These are phyloP conservation scores for Epichloe sibirici DNA, from an alignment of 2,329 filamentous ascomycete genomes.

Conservation along the genomic window DNA sequence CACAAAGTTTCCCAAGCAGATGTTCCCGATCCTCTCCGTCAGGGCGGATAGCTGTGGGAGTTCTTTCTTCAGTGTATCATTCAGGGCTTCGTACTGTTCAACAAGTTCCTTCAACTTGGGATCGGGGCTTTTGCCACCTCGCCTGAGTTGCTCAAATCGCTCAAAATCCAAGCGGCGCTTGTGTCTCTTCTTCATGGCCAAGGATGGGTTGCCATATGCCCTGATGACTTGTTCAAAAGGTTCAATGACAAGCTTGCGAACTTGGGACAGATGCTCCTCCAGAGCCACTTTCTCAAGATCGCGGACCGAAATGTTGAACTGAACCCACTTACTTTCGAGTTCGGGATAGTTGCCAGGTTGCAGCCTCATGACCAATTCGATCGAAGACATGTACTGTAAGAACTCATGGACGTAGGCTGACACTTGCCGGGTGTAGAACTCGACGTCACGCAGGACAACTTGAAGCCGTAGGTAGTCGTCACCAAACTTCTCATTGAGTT, in stretches of 20 bases:
- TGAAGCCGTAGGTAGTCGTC: conserved; percentile 89
- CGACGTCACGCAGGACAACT: conserved; percentile 85
- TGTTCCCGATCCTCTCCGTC: conserved; percentile 74
- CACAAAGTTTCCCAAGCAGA: conserved; percentile 72
- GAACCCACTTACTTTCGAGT: conserved; percentile 87
- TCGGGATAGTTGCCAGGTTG: conserved; percentile 67
- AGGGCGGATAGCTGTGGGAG: conserved; percentile 71
- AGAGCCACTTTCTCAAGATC: conserved; percentile 76
- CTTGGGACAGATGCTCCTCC: conserved; percentile 62
- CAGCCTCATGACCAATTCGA: conserved; percentile 68
- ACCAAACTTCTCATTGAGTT: conserved; percentile 73
- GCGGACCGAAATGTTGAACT: conserved; percentile 75
- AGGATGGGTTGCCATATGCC: conserved; percentile 69
- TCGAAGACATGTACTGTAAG: conserved; percentile 64
- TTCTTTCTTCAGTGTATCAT: conserved; percentile 87
- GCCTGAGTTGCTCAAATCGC: conserved; percentile 63
- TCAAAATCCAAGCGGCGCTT: conserved; percentile 89
- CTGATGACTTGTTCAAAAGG: conserved; percentile 70
- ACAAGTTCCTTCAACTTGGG: conserved; percentile 73
- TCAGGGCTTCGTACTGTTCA: conserved; percentile 82
- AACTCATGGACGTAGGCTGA: conserved; percentile 72
- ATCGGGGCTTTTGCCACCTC: conserved; percentile 74
- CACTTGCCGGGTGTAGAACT: conserved; percentile 77
- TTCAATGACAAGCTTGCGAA: conserved; percentile 73
- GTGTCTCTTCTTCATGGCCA: conserved; percentile 86